Percentiles rank a stretch among this genome's conserved stretches.
Conservation (phyloP, 352 stramenopile species). For the Pythium phragmitis region DNA sequence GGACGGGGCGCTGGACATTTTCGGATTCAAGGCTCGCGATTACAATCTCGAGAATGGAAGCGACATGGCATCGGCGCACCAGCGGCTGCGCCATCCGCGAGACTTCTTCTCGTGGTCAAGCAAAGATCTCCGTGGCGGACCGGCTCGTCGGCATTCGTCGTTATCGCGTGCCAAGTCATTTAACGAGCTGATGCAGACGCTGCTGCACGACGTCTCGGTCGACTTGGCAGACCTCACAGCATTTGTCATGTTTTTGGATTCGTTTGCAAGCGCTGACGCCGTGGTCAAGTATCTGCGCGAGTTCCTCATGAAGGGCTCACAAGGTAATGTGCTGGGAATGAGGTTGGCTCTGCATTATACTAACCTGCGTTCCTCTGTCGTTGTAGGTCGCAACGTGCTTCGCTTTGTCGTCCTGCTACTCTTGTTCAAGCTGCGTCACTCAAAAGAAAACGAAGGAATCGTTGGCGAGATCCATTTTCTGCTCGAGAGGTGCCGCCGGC, state of each 20-base stretch:
- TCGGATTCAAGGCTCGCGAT: slow-evolving; percentile 55
- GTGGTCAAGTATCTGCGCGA: slow-evolving; percentile 54
- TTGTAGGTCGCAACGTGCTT: slow-evolving; percentile 31
- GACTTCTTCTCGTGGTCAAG: slow-evolving; percentile 25
- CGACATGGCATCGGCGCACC: slow-evolving; percentile 1
- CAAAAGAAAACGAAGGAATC: not conserved
- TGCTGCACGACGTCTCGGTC: slow-evolving; percentile 27
- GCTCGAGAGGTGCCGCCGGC: slow-evolving; percentile 29
- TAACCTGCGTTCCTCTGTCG: not conserved
- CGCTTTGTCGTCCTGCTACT: slow-evolving; percentile 62
- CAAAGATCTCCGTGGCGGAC: slow-evolving; percentile 2
- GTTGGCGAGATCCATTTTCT: slow-evolving; percentile 34
- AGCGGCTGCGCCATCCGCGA: slow-evolving; percentile 24
- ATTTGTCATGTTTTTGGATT: slow-evolving; percentile 73
- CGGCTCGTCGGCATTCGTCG: slow-evolving; percentile 32
- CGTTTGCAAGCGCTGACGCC: slow-evolving; percentile 62
- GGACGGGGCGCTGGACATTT: slow-evolving; percentile 53
- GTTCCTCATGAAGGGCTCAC: slow-evolving; percentile 39
- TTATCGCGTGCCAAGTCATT: slow-evolving; percentile 14
- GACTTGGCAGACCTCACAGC: slow-evolving; percentile 61
- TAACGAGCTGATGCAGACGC: slow-evolving; percentile 25
- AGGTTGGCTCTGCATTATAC: not conserved
- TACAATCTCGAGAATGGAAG: slow-evolving; percentile 30
- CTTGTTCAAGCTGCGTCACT: slow-evolving; percentile 46
- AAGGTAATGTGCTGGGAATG: slow-evolving; percentile 33